phyloP scores from a whole-genome alignment of 768 basidiomycete species.

The Boletus patriciae region DNA sequence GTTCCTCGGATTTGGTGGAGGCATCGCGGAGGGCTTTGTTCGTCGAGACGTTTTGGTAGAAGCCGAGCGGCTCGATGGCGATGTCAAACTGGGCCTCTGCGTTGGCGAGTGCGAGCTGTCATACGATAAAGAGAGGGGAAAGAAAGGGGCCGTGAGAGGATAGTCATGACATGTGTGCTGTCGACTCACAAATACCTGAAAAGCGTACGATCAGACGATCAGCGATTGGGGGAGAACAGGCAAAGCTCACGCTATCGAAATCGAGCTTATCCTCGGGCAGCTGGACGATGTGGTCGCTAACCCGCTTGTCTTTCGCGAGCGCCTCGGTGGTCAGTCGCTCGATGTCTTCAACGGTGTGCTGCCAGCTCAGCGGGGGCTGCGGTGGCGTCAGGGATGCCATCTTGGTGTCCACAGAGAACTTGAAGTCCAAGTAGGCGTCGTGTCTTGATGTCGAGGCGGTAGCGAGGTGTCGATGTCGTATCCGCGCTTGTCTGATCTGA shows the following conservation, averaged over 20 bases:
- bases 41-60: constrained; percentile 82
- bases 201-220: not conserved
- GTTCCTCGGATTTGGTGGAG: constrained; percentile 70
- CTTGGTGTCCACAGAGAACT: constrained; percentile 4
- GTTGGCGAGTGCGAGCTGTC: constrained; percentile 58
- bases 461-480: constrained; percentile 7
- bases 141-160: not conserved
- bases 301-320: constrained; percentile 55
- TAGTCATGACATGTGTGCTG: not conserved
- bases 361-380: constrained; percentile 66
- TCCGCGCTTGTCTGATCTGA: not conserved
- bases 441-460: constrained; percentile 9
- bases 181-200: constrained; percentile 72
- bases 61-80: constrained; percentile 59
- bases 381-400: constrained; percentile 62
- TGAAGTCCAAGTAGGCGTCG: constrained; percentile 1
- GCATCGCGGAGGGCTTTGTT: constrained; percentile 79
- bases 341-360: constrained; percentile 65
- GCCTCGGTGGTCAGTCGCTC: constrained; percentile 55
- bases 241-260: constrained; percentile 59
- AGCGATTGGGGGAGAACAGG: not conserved
- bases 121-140: not conserved
- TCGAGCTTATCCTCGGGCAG: constrained; percentile 58
- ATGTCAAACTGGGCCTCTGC: constrained; percentile 56
- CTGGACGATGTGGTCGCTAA: constrained; percentile 61